phyloP scores from a whole-genome alignment of 345 rosid species.

The Kandelia obovata region DNA sequence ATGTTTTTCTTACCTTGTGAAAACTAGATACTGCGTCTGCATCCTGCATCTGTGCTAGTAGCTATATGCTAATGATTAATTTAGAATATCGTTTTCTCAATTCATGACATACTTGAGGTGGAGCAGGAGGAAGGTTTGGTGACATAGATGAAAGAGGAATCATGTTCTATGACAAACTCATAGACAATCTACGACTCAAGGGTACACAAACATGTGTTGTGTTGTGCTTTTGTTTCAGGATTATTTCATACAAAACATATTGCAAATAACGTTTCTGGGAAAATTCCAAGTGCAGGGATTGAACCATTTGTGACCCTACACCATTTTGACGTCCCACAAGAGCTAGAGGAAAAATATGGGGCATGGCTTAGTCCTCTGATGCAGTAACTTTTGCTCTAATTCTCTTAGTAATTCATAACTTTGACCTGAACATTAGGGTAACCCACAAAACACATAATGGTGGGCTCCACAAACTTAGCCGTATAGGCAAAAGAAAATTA shows the following conservation, averaged over 20 bases:
- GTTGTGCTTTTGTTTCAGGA: too few relatives aligned
- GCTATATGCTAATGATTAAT: neutral
- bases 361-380: conserved; percentile 41
- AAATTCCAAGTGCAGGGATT: conserved; percentile 33
- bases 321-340: conserved; percentile 39
- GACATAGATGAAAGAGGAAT: conserved; percentile 37
- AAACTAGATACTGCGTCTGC: too few relatives aligned
- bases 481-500: too few relatives aligned
- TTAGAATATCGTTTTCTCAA: neutral
- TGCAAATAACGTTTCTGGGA: neutral
- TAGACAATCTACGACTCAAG: conserved; percentile 33
- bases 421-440: too few relatives aligned
- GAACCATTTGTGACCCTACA: conserved; percentile 45
- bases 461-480: too few relatives aligned
- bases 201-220: conserved; percentile 17
- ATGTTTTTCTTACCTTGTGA: too few relatives aligned
- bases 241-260: too few relatives aligned
- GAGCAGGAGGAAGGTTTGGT: conserved; percentile 40
- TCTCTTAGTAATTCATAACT: neutral
- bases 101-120: conserved; percentile 3
- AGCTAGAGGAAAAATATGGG: conserved; percentile 37
- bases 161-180: conserved; percentile 32
- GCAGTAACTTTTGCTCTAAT: conserved; percentile 25
- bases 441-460: too few relatives aligned
- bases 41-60: neutral